A percentile compares a stretch with the other conserved stretches of the same genome.
These are phyloP conservation scores for Hygrophorus russula DNA, from an alignment of 768 basidiomycete species.

Conservation along the genomic window DNA sequence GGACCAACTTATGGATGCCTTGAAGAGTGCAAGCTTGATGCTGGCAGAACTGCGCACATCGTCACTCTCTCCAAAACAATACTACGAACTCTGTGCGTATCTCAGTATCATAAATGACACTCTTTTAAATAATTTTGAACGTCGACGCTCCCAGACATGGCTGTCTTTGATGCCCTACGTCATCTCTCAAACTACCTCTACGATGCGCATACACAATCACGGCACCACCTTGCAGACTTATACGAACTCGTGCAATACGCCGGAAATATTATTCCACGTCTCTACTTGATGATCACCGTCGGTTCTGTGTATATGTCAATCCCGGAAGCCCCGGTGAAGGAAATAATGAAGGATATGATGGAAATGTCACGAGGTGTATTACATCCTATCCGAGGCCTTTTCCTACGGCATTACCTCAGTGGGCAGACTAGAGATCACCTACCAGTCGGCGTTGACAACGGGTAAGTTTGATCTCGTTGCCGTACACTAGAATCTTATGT, in stretches of 20 bases:
- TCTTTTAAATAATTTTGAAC: background rate
- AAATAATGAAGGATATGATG: constrained; percentile 99
- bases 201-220: constrained; percentile 84
- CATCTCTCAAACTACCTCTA: constrained; percentile 94
- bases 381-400: constrained; percentile 93
- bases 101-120: background rate
- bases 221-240: constrained; percentile 94
- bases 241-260: constrained; percentile 99
- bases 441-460: constrained; percentile 75
- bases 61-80: constrained; percentile 90
- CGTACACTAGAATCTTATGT: constrained; percentile 1
- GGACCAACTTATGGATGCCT: constrained; percentile 97
- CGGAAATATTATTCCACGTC: constrained; percentile 87
- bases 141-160: constrained; percentile 61
- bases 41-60: constrained; percentile 92
- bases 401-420: constrained; percentile 91
- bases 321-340: constrained; percentile 92
- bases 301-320: constrained; percentile 99
- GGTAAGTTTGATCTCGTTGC: constrained; percentile 40
- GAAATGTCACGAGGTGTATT: constrained; percentile 98
- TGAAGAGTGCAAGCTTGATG: constrained; percentile 97
- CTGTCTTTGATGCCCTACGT: constrained; percentile 93
- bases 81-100: constrained; percentile 89
- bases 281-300: constrained; percentile 99
- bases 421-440: constrained; percentile 94